Evolutionary conservation across 192 early-diverging fungal species (phyloP).

Genomic region (Globomyces pollinis-pini): DNA sequence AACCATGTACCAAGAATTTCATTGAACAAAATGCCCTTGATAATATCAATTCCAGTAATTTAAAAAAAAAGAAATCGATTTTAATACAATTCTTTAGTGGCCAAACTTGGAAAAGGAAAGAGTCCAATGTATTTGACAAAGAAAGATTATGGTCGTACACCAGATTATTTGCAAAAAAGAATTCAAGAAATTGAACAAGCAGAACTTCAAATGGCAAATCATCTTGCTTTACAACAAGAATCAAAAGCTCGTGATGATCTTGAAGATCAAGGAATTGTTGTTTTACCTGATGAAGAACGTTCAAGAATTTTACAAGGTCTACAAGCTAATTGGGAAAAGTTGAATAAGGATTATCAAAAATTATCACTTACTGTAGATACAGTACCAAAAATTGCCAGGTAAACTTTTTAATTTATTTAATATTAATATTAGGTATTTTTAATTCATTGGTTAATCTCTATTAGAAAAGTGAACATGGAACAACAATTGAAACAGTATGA

Average conservation of each 20-base stretch:
- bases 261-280: slow-evolving; percentile 23
- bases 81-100: no score
- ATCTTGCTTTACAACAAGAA: not conserved
- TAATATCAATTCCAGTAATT: slow-evolving; percentile 47
- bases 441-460: not conserved
- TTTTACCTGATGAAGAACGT: slow-evolving; percentile 44
- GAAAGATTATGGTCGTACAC: slow-evolving; percentile 39
- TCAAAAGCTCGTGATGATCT: not conserved
- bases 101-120: slow-evolving; percentile 25
- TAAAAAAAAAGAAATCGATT: no score
- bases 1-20: slow-evolving; percentile 41
- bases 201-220: slow-evolving; percentile 1
- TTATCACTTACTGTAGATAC: slow-evolving; percentile 54
- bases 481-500: slow-evolving; percentile 53
- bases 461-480: slow-evolving; percentile 54
- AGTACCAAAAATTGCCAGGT: slow-evolving; percentile 56
- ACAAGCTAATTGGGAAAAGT: slow-evolving; percentile 40
- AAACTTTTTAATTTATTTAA: not conserved
- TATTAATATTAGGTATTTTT: not conserved
- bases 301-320: slow-evolving; percentile 41
- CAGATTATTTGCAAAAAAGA: slow-evolving; percentile 30
- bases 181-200: slow-evolving; percentile 11
- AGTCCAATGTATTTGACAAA: slow-evolving; percentile 30
- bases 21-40: slow-evolving; percentile 42
- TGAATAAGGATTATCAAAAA: slow-evolving; percentile 49